phyloP scores from a whole-genome alignment of 306 rosid genomes.

The Gynostemma pentaphyllum region DNA sequence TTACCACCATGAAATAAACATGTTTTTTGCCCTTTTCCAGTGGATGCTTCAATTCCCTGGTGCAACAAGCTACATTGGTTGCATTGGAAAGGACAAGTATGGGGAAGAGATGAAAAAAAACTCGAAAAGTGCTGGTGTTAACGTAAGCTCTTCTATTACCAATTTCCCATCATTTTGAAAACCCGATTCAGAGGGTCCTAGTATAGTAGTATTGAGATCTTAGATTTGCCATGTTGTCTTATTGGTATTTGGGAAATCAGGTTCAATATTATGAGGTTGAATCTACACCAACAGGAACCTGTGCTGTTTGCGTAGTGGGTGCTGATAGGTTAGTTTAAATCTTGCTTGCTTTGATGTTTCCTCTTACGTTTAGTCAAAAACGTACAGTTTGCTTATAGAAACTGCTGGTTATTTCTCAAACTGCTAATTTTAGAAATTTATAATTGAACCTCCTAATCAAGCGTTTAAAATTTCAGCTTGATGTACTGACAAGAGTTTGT shows the following conservation, averaged over 20 bases:
- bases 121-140: constrained; percentile 58
- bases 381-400: background rate
- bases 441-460: background rate
- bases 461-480: background rate
- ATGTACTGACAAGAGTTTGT: constrained; percentile 1
- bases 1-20: background rate
- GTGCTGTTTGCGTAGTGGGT: constrained; percentile 92
- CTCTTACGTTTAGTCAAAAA: background rate
- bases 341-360: background rate
- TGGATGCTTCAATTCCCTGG: constrained; percentile 91
- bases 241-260: constrained; percentile 21
- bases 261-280: constrained; percentile 85
- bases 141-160: constrained; percentile 33
- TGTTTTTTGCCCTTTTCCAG: constrained; percentile 20
- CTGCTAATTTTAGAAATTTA: background rate
- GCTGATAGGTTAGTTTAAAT: constrained; percentile 63
- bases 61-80: constrained; percentile 84
- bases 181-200: too few relatives aligned
- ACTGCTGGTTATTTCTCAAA: background rate
- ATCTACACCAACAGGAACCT: constrained; percentile 81
- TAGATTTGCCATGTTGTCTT: background rate
- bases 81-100: constrained; percentile 87
- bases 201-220: background rate
- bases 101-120: constrained; percentile 90
- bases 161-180: too few relatives aligned